These are phyloP conservation scores for Geranomyces variabilis DNA, from an alignment of 192 early-diverging fungal genomes.

Conservation along the genomic window DNA sequence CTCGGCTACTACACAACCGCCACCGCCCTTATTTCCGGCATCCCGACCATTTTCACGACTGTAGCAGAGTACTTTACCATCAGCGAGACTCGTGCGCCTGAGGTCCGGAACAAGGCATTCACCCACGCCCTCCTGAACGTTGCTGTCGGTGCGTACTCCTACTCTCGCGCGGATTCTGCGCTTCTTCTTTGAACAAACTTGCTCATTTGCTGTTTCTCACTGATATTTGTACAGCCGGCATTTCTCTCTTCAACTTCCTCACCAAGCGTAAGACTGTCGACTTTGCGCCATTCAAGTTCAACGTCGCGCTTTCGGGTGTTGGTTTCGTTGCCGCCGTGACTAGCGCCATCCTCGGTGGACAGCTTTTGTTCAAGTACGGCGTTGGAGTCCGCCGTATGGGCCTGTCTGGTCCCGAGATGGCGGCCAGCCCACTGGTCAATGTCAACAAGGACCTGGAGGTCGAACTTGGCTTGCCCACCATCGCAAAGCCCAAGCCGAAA, in stretches of 20 bases:
- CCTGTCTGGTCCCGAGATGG: background rate
- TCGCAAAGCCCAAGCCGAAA: background rate
- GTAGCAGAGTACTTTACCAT: conserved; percentile 24
- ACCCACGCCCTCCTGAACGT: conserved; percentile 20
- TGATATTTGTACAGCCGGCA: conserved; percentile 9
- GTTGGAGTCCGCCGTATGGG: conserved; percentile 30
- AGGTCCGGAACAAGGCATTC: background rate
- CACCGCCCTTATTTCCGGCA: conserved; percentile 14
- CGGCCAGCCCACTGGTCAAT: background rate
- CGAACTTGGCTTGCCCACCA: conserved; percentile 5
- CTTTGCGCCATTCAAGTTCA: conserved; percentile 27
- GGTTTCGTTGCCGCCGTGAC: background rate
- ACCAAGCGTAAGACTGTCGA: conserved; percentile 30
- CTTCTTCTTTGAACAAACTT: background rate
- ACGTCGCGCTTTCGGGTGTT: conserved; percentile 22
- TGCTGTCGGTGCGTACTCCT: conserved; percentile 4
- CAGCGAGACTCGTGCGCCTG: conserved; percentile 5
- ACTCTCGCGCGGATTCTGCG: background rate
- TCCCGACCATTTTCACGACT: conserved; percentile 21
- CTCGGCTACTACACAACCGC: conserved; percentile 22
- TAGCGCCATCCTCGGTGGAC: conserved; percentile 24
- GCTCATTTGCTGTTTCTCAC: no score
- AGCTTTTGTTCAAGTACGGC: conserved; percentile 24
- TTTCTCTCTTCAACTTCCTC: conserved; percentile 29
- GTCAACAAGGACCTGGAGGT: conserved; percentile 2